These are phyloP conservation scores for Klebsormidium nitens DNA, from an alignment of 139 green algal species.

Conservation along the genomic window DNA sequence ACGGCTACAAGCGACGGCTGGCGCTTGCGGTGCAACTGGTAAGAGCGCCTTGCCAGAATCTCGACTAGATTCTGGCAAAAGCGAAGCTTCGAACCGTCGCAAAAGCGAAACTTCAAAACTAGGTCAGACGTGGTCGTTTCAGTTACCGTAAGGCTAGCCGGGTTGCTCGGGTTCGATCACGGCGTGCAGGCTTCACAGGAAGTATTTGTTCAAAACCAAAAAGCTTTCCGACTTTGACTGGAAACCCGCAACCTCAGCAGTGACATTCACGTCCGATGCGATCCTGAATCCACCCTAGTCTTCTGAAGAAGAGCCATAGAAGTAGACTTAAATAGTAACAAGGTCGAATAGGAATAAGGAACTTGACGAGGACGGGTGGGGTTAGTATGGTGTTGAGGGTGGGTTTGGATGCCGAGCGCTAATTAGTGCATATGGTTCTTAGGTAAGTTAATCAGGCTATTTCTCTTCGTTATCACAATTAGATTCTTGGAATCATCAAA, in stretches of 20 bases:
- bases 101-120: no score
- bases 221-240: background rate
- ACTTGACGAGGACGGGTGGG: no score
- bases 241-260: no score
- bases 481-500: background rate
- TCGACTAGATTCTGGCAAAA: background rate
- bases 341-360: background rate
- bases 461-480: background rate
- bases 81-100: background rate
- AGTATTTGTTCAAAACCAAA: background rate
- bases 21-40: constrained; percentile 31
- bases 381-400: background rate
- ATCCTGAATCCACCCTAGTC: no score
- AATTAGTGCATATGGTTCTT: background rate
- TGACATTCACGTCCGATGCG: no score
- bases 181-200: background rate
- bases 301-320: no score
- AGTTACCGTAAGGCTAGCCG: background rate
- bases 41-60: background rate
- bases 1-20: constrained; percentile 31
- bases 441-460: background rate
- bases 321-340: no score
- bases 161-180: background rate
- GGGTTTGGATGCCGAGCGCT: background rate
- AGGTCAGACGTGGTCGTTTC: background rate